Percentiles rank a stretch among this genome's conserved stretches.
These are phyloP conservation scores for Coprinopsis cinerea DNA, from an alignment of 768 basidiomycete species.

Conservation along the genomic window DNA sequence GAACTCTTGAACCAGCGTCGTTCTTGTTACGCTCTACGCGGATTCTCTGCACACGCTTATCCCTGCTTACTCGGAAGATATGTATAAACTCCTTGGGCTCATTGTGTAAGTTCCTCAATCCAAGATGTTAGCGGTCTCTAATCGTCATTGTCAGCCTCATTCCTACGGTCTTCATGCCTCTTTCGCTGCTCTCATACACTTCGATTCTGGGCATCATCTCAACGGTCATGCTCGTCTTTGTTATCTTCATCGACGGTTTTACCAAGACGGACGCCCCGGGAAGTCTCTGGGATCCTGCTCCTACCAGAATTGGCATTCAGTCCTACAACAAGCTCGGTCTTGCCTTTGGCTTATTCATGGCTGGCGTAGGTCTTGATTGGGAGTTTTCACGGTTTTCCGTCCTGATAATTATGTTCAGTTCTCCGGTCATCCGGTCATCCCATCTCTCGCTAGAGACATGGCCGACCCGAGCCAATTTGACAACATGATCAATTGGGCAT, in stretches of 20 bases:
- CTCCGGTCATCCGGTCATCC: conserved; percentile 89
- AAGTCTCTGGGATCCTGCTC: conserved; percentile 69
- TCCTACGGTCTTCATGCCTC: conserved; percentile 81
- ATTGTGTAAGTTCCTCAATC: conserved; percentile 46
- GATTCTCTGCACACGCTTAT: conserved; percentile 77
- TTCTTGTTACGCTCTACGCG: conserved; percentile 84
- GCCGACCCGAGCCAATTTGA: conserved; percentile 72
- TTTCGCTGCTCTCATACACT: conserved; percentile 81
- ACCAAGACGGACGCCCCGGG: conserved; percentile 69
- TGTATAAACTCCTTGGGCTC: conserved; percentile 73
- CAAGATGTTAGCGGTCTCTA: conserved; percentile 4
- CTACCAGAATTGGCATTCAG: conserved; percentile 55
- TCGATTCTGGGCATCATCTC: conserved; percentile 84
- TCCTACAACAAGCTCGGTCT: conserved; percentile 60
- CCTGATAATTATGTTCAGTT: conserved; percentile 51
- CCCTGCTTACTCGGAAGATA: conserved; percentile 57
- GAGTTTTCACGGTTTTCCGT: background rate
- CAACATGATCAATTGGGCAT: conserved; percentile 80
- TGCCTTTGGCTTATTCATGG: conserved; percentile 88
- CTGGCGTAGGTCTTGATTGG: conserved; percentile 53
- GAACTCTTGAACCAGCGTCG: conserved; percentile 45
- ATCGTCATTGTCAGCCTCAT: conserved; percentile 46
- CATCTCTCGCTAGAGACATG: conserved; percentile 89
- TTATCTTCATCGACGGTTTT: conserved; percentile 80
- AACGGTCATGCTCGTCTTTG: conserved; percentile 64